Evolutionary conservation across 108 stramenopile species (phyloP), one percentile per base, ranked within the genome.

Genomic region (Craspedostauros australis): DNA sequence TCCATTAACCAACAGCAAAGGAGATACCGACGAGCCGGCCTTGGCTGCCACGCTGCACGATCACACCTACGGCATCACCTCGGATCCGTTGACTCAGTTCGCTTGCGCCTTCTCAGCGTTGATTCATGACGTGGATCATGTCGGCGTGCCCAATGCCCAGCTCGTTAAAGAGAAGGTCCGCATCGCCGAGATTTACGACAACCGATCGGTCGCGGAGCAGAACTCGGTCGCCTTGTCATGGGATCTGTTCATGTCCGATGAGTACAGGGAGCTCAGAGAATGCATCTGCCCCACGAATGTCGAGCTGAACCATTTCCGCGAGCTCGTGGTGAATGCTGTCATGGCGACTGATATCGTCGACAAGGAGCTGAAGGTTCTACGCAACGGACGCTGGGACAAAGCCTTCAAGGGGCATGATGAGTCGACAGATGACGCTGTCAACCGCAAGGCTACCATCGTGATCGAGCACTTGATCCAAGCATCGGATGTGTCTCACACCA

Each of bases 331-430:
- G 26, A 64, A 68, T n/a, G 50, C 50, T 44, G 66, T 80, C 39
- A 61, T 76, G 68, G 79, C 72, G 4, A 80, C 80, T 3, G 80
- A 81, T 34, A 77, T 81, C 38, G 67, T 71, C 5, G 76, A 77
- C 49, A 62, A 69, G 41, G 68, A 80, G 36, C 63, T 69, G 22
- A 29, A 15, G 1, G 26, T 18, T 5, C 23, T 62, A 21, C 59
- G 68, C 9, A 62, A 61, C 37, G 26, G 27, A 31, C 44, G 61
- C 15, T 62, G 68, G 68, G 48, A 62, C 11, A 27, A 34, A 6
- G 68, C 60, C 14, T 69, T 69, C n/a, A n/a, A n/a, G n/a, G n/a
- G n/a, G n/a, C n/a, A n/a, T n/a, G n/a, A n/a, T n/a, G n/a, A n/a
- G n/a, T n/a, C n/a, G n/a, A n/a, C n/a, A n/a, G n/a, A n/a, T n/a